phyloP scores from a whole-genome alignment of 2,329 filamentous ascomycete species.

The Botrytis elliptica region DNA sequence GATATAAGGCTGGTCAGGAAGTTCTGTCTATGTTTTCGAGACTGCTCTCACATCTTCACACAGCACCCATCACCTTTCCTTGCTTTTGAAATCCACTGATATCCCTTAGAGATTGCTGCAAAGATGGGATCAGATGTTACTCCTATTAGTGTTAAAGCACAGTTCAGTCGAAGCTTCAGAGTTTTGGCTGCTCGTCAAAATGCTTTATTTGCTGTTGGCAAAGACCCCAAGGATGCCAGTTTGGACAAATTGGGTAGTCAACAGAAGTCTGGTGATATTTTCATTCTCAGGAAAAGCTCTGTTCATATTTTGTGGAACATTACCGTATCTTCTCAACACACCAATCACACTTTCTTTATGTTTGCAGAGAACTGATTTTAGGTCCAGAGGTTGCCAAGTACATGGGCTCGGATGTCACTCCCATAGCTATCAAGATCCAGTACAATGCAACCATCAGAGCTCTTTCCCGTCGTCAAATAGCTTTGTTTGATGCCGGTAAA shows the following conservation, averaged over 20 bases:
- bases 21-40: constrained; percentile 7
- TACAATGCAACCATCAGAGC: constrained; percentile 45
- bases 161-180: constrained; percentile 55
- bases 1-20: constrained; percentile 21
- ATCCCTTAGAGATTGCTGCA: not conserved
- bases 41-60: not conserved
- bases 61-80: not conserved
- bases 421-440: constrained; percentile 28
- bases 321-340: not conserved
- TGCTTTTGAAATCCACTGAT: not conserved
- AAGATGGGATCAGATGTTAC: constrained; percentile 51
- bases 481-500: constrained; percentile 47
- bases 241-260: not conserved
- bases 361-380: not conserved
- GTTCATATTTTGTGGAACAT: not conserved
- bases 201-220: constrained; percentile 45
- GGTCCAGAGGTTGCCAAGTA: constrained; percentile 25
- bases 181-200: constrained; percentile 51
- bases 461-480: constrained; percentile 49
- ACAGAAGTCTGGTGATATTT: not conserved
- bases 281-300: not conserved
- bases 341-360: not conserved
- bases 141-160: constrained; percentile 56
- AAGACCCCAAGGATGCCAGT: constrained; percentile 42
- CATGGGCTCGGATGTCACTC: constrained; percentile 32